Evolutionary conservation across 805 yeast species (phyloP), one percentile per base, ranked within the genome.

Genomic region (Yueomyces sp.): DNA sequence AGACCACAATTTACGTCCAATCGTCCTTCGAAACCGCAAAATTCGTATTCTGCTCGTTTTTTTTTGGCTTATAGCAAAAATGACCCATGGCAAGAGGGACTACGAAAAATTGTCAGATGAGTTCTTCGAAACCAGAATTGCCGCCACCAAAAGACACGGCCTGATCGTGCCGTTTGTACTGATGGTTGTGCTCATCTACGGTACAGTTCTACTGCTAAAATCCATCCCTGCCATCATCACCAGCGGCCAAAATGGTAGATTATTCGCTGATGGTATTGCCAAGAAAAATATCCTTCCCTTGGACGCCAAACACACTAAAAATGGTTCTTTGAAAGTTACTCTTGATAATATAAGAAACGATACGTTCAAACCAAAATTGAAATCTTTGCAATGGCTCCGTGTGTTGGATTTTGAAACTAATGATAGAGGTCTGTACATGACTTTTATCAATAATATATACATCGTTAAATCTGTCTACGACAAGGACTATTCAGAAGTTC

Each of bases 371-470:
- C 81, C 92, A 0, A 60, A 64, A 12, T 60, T 54, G 41, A 73
- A 74, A 47, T 59, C 72, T 6, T 66, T 85, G 32, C 90, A 82
- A 57, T 85, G 95, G 95, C 74, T 85, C 39, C 53, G 57, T 19
- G 65, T 66, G 26, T 75, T 76, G 2, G 67, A 67, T 28, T 73
- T 81, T 0, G 54, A 63, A 7, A 49, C 51, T 9, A 62, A 74
- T 47, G 88, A 81, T 56, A 72, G 71, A 45, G 94, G 94, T 4
- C 72, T 85, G 5, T 85, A 73, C 56, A 70, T 83, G 30, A 70
- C 74, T 1, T 64, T 65, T 36, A 68, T 67, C 11, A 57, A 68
- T 34, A 65, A 66, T 26, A 62, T 65, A n/a, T 81, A 81, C 49
- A 55, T 73, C 3, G 70, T 84, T 31, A 77, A 74, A 49, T 81